phyloP scores from a whole-genome alignment of 169 alveolate species.

The Plasmodium fragile region DNA sequence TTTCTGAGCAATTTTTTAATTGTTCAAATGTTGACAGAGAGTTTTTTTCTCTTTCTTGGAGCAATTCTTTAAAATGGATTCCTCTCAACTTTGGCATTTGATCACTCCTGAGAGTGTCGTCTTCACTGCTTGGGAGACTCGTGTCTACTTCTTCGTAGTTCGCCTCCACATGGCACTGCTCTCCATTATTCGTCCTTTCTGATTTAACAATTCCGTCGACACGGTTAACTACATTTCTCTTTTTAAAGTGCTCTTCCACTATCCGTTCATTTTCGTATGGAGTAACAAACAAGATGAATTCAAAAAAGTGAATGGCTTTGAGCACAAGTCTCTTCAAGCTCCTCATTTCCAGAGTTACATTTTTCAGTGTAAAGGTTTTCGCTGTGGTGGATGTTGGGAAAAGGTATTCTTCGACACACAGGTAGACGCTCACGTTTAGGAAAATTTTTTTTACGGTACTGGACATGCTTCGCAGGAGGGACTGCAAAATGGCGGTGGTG shows the following conservation, averaged over 20 bases:
- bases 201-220: not conserved
- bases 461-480: not conserved
- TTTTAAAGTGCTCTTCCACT: slow-evolving; percentile 38
- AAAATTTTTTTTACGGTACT: slow-evolving; percentile 2
- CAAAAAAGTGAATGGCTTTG: slow-evolving; percentile 16
- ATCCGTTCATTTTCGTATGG: slow-evolving; percentile 55
- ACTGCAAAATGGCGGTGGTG: slow-evolving; percentile 1
- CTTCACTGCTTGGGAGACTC: slow-evolving; percentile 1
- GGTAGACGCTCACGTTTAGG: slow-evolving; percentile 38
- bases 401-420: slow-evolving; percentile 60
- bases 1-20: slow-evolving; percentile 16
- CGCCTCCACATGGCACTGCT: slow-evolving; percentile 1
- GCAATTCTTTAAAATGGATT: not conserved
- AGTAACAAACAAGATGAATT: not conserved
- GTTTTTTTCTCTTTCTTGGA: slow-evolving; percentile 32
- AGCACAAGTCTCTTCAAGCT: slow-evolving; percentile 18
- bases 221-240: not conserved
- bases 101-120: not conserved
- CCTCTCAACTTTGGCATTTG: not conserved
- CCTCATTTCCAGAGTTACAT: slow-evolving; percentile 26
- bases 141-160: slow-evolving; percentile 9
- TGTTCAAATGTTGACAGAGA: slow-evolving; percentile 14
- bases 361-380: slow-evolving; percentile 24
- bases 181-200: not conserved
- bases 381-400: slow-evolving; percentile 28